Percentiles rank a stretch among this genome's conserved stretches.
Evolutionary conservation across 208 protist genomes (phyloP).

Genomic region (Leishmania mexicana): DNA sequence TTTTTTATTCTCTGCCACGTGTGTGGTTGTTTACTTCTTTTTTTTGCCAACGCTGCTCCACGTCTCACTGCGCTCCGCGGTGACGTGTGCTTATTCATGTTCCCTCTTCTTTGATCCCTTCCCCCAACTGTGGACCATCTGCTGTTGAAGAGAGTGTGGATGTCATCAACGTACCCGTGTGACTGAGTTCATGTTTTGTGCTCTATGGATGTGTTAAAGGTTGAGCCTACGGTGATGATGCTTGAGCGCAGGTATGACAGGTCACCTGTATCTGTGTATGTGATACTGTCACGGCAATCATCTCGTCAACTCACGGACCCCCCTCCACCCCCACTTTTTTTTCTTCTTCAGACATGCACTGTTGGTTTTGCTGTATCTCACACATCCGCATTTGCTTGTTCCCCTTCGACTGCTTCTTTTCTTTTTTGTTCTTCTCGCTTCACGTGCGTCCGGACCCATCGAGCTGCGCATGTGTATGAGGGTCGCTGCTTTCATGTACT

Average conservation of each 20-base stretch:
- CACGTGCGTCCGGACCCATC: not conserved
- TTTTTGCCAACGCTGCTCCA: not conserved
- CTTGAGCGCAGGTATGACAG: not conserved
- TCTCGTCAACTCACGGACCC: not conserved
- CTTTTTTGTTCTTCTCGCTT: slow-evolving; percentile 5
- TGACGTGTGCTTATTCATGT: not conserved
- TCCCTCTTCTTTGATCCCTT: not conserved
- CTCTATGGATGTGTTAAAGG: not conserved
- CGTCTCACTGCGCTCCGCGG: not conserved
- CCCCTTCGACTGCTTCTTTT: not conserved
- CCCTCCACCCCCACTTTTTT: too few species aligned
- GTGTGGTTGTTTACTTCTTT: not conserved
- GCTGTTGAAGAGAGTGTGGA: not conserved
- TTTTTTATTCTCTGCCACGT: not conserved
- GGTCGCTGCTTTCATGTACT: not conserved
- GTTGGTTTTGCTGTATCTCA: not conserved
- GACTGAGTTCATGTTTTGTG: not conserved
- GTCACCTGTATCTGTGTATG: not conserved
- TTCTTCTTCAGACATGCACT: not conserved
- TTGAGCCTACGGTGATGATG: not conserved
- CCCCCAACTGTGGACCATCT: not conserved
- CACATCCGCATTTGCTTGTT: not conserved
- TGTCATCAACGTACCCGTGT: not conserved
- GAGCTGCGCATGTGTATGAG: not conserved
- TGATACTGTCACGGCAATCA: not conserved